These are phyloP conservation scores for Geoglossum glabrum DNA, from an alignment of 495 filamentous ascomycete genomes.

Conservation along the genomic window DNA sequence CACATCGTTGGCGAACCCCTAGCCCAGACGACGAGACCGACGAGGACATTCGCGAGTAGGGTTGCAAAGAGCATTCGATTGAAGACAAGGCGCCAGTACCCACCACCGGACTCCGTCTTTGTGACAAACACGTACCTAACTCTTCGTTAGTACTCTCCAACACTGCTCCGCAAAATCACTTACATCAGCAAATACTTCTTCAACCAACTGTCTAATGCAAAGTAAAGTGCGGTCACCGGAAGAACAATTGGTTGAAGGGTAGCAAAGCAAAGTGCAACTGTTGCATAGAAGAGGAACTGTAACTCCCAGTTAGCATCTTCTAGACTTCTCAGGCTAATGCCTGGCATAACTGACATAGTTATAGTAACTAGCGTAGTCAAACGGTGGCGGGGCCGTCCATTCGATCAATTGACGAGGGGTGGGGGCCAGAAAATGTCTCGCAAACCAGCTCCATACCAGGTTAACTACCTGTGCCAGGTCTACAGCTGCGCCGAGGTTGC, in stretches of 20 bases:
- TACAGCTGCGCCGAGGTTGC: constrained; percentile 76
- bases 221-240: constrained; percentile 81
- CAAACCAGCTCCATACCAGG: constrained; percentile 60
- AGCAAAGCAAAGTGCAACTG: constrained; percentile 70
- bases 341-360: constrained; percentile 31
- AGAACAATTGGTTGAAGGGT: constrained; percentile 77
- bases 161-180: not conserved
- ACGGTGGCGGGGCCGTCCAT: constrained; percentile 74
- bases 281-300: constrained; percentile 80
- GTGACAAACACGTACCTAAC: constrained; percentile 64
- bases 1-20: constrained; percentile 35
- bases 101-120: constrained; percentile 88
- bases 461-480: constrained; percentile 73
- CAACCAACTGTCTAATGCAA: constrained; percentile 63
- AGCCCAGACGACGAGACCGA: constrained; percentile 52
- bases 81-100: constrained; percentile 77
- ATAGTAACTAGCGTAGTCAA: constrained; percentile 94
- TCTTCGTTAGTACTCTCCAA: not conserved
- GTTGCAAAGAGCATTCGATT: constrained; percentile 78
- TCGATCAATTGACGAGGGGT: constrained; percentile 89
- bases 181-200: constrained; percentile 89
- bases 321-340: not conserved
- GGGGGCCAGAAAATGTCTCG: constrained; percentile 62
- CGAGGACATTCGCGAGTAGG: constrained; percentile 57
- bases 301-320: not conserved